A percentile compares a stretch with the other conserved stretches of the same genome.
These are phyloP conservation scores for Diplodia intermedia DNA, from an alignment of 2,329 filamentous ascomycete species.

Conservation along the genomic window DNA sequence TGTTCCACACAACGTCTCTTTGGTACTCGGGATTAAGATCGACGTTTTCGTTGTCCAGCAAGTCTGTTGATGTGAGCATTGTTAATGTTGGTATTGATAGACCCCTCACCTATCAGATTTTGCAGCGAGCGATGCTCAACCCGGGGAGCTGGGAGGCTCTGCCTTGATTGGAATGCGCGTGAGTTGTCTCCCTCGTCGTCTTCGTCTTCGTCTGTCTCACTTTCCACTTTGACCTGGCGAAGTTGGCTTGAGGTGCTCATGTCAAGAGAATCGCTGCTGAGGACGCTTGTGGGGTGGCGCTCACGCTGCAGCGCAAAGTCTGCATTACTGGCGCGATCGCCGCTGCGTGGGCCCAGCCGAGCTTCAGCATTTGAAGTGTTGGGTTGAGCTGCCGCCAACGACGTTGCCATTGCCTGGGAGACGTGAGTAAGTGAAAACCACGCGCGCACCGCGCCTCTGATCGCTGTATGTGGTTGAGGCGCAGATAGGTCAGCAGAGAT, in stretches of 20 bases:
- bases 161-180: not conserved
- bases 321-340: no score
- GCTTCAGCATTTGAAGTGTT: not conserved
- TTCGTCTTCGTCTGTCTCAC: not conserved
- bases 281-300: not conserved
- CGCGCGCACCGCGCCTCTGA: not conserved
- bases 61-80: not conserved
- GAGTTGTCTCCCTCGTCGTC: not conserved
- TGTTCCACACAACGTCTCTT: constrained; percentile 55
- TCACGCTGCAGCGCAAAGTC: not conserved
- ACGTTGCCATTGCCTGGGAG: not conserved
- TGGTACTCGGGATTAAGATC: constrained; percentile 57
- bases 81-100: not conserved
- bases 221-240: not conserved
- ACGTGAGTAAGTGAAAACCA: not conserved
- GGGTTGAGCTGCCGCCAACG: not conserved
- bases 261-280: not conserved
- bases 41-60: constrained; percentile 40
- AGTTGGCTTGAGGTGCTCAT: not conserved
- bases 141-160: not conserved
- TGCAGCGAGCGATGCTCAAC: constrained; percentile 6
- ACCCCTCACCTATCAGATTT: constrained; percentile 5
- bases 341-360: not conserved
- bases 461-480: not conserved
- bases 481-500: not conserved